phyloP scores from a whole-genome alignment of 495 filamentous ascomycete genomes.

The Aspergillus biplanus region DNA sequence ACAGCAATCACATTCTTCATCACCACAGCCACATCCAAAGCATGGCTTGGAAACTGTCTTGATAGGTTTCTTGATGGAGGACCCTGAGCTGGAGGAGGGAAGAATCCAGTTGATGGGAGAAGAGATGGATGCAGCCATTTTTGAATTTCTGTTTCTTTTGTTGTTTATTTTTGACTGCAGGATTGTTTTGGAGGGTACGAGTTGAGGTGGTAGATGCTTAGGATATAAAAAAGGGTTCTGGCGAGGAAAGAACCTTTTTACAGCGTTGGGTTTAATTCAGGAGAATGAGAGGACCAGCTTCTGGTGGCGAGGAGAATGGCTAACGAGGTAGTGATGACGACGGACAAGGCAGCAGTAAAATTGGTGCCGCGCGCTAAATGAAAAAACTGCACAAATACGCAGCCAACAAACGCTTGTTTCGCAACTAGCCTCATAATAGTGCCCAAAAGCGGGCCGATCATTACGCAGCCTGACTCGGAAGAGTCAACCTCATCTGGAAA shows the following conservation, averaged over 20 bases:
- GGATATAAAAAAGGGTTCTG: too few relatives aligned
- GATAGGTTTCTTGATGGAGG: constrained; percentile 46
- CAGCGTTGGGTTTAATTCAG: too few relatives aligned
- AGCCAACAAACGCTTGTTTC: neutral
- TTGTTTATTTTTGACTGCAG: neutral
- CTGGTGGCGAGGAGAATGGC: neutral
- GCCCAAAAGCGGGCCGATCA: constrained; percentile 10
- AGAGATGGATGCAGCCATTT: constrained; percentile 25
- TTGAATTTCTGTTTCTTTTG: constrained; percentile 1
- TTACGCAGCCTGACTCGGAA: constrained; percentile 8
- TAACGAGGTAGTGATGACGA: neutral
- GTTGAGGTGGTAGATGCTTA: neutral
- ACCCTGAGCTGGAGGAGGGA: constrained; percentile 37
- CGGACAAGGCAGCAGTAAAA: neutral
- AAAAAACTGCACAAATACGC: neutral
- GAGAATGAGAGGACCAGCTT: neutral
- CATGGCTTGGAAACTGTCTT: constrained; percentile 49
- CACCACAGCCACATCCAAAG: constrained; percentile 50
- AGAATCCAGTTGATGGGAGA: constrained; percentile 36
- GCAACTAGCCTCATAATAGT: constrained; percentile 10
- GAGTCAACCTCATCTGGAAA: neutral
- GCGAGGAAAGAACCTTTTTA: too few relatives aligned
- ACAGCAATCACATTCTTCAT: constrained; percentile 49
- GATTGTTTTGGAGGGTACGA: neutral
- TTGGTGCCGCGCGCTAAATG: neutral